Evolutionary conservation across 495 filamentous ascomycete genomes (phyloP), one percentile per base, ranked within the genome.

Genomic region (Penicillium samsonianum): DNA sequence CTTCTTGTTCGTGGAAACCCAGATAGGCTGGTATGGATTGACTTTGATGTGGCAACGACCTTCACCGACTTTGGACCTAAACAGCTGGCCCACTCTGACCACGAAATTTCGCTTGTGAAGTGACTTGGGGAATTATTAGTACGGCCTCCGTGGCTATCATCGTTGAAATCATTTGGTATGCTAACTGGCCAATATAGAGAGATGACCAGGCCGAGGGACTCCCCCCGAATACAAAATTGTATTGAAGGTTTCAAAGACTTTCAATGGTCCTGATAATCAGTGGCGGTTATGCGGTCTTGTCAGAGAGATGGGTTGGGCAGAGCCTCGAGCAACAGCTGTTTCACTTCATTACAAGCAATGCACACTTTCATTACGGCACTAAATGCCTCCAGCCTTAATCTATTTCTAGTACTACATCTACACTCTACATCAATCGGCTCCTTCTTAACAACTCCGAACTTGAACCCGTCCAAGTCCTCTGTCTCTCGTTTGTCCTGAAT

Each of bases 1-100:
- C 60, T 69, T 22, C 33, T 70, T 25, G 54, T 65, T 9, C 46
- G 30, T 57, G 58, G 55, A 42, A 38, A 50, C 3, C 23, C 33
- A 1, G 50, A 43, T 14, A 61, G 54, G 46, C 33, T 68, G 40
- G 62, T 69, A 0, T 67, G 64, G 65, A 37, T 66, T 53, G 62
- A 65, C 45, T 71, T 71, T 60, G 62, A 71, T 63, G 57, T 67
- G 58, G 60, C 64, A 25, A 65, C 41, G 17, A 64, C 60, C 19
- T 70, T 68, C 40, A 20, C 37, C 54, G 56, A 42, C 22, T n/a
- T 61, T 17, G 31, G 55, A 38, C 55, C 43, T 47, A 31, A 66
- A 20, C 12, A 65, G 28, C 25, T 40, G 19, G 53, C 17, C 19
- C 40, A 23, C 45, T 62, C 57, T 54, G 52, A 65, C 0, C 19